Base-by-base conservation (phyloP, 306 rosid genomes). In the Mimosa pudica region DNA sequence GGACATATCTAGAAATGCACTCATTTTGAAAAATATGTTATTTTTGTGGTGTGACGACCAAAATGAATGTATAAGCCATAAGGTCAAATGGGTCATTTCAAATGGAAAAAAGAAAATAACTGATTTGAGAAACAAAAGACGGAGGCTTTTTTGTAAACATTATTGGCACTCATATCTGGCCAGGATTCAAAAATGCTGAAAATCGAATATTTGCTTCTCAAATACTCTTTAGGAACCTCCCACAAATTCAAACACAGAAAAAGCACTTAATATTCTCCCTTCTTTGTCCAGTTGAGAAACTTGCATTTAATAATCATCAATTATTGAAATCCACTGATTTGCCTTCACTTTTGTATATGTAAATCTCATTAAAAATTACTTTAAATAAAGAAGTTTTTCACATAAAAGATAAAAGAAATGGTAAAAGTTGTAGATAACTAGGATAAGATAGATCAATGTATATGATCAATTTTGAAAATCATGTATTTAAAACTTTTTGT, bases 131-230 rank as follows among this genome's bases (percentile, higher is more conserved):
- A 80, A 80, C 4, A 17, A 55, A 55, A 55, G 84, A 67, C 32
- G 76, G 20, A 63, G 46, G 41, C 46, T 57, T 65, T 65, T 71
- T 6, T 65, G 70, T 46, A 67, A 49, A 35, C 68, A 67, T 80
- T 79, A 63, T 11, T 14, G 60, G 75, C 80, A 74, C 60, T 72
- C 81, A 73, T 87, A 77, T 80, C 88, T 86, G 89, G 30, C 30
- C 30, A 24, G 30, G 81, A 66, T 71, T 60, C 81, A 82, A 60
- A 32, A 10, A 74, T 63, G 47, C 11, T n/a, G 55, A 63, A 52
- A 71, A 61, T 51, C 5, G 64, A 45, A 75, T 54, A 65, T 70
- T 77, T 79, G 51, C 68, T 74, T 84, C 65, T 6, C 16, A 10
- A 35, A 60, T 83, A 46, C 49, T 18, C 51, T 35, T 38, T 33